phyloP scores from a whole-genome alignment of 2,329 filamentous ascomycete species.

The Penicillium sp. region DNA sequence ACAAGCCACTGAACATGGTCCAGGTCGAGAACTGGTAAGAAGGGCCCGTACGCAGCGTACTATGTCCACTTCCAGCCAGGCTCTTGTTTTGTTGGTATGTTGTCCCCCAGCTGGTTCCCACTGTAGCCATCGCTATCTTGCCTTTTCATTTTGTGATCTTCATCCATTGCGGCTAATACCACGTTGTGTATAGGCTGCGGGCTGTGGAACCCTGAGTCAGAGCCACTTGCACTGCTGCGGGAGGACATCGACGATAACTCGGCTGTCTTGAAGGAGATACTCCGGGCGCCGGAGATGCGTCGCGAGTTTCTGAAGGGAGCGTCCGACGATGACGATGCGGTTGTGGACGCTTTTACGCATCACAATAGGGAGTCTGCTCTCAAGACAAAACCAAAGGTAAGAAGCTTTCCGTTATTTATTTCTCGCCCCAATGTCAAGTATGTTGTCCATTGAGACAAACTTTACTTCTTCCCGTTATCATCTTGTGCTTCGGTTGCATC shows the following conservation, averaged over 20 bases:
- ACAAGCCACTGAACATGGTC: conserved; percentile 20
- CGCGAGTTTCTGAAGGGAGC: conserved; percentile 62
- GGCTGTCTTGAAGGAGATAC: conserved; percentile 64
- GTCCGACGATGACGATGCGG: conserved; percentile 56
- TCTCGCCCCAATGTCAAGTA: background rate
- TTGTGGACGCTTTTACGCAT: conserved; percentile 66
- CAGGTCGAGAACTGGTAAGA: conserved; percentile 78
- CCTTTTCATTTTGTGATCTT: background rate
- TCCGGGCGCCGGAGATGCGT: conserved; percentile 62
- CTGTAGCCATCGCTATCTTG: background rate
- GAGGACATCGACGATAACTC: conserved; percentile 73
- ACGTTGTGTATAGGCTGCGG: conserved; percentile 60
- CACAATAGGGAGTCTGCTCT: conserved; percentile 72
- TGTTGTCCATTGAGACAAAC: background rate
- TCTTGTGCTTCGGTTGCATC: background rate
- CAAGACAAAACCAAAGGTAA: conserved; percentile 81
- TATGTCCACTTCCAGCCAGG: conserved; percentile 79
- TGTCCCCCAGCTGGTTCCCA: background rate
- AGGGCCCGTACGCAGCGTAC: conserved; percentile 84
- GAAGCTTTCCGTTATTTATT: conserved; percentile 25
- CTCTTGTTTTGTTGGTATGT: conserved; percentile 68
- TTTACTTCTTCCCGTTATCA: background rate
- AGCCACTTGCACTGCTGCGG: conserved; percentile 65
- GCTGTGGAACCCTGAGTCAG: conserved; percentile 73
- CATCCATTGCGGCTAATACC: conserved; percentile 8